Percentiles rank a stretch among this genome's conserved stretches.
phyloP scores from a whole-genome alignment of 768 basidiomycete species.

The Trametes coccinea region DNA sequence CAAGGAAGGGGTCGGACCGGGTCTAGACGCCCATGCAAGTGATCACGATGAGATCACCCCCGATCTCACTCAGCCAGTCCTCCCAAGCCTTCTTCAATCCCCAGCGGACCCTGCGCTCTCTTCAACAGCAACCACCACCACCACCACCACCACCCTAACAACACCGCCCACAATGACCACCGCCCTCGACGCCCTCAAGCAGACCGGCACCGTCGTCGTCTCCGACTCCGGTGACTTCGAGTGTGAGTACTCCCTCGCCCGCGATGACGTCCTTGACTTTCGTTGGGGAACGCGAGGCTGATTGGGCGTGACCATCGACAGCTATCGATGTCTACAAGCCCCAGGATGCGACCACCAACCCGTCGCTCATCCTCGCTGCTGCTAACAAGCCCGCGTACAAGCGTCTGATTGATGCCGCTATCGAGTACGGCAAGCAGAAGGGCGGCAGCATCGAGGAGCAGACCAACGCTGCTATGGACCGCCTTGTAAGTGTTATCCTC shows the following conservation, averaged over 20 bases:
- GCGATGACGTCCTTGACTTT: slow-evolving; percentile 15
- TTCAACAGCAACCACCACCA: not conserved
- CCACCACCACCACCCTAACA: slow-evolving; percentile 12
- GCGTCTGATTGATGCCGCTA: slow-evolving; percentile 73
- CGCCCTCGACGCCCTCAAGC: slow-evolving; percentile 82
- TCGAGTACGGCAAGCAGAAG: slow-evolving; percentile 76
- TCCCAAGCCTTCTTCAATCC: slow-evolving; percentile 1
- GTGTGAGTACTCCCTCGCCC: slow-evolving; percentile 41
- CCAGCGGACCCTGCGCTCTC: not conserved
- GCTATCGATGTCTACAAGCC: slow-evolving; percentile 97
- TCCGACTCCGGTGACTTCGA: slow-evolving; percentile 98
- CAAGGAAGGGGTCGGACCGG: slow-evolving; percentile 3
- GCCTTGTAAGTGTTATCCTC: slow-evolving; percentile 62
- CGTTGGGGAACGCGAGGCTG: slow-evolving; percentile 15
- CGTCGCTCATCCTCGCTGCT: slow-evolving; percentile 91
- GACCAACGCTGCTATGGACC: slow-evolving; percentile 79
- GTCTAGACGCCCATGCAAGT: slow-evolving; percentile 1
- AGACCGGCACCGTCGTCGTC: slow-evolving; percentile 93
- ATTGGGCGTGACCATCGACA: slow-evolving; percentile 36
- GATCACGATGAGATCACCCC: slow-evolving; percentile 19
- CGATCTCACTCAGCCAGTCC: slow-evolving; percentile 13
- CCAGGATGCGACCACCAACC: slow-evolving; percentile 98
- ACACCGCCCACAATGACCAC: slow-evolving; percentile 56
- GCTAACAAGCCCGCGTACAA: slow-evolving; percentile 88
- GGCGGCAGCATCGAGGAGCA: slow-evolving; percentile 77